phyloP scores from a whole-genome alignment of 441 rosid species.

The Corymbia calophylla region DNA sequence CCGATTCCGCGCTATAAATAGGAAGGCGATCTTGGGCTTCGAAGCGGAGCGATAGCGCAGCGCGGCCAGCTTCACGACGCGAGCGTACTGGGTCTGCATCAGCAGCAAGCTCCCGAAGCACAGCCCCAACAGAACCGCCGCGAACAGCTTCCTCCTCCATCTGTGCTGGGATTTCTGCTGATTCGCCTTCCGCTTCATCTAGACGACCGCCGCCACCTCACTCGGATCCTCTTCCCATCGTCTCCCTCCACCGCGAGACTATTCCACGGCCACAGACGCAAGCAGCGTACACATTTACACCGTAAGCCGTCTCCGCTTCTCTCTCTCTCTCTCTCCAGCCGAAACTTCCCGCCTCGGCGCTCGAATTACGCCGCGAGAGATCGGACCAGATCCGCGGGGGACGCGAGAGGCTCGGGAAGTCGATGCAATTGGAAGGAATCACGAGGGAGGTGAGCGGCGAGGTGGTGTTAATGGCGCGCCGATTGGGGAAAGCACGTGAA shows the following conservation, averaged over 20 bases:
- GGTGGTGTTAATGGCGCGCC: background rate
- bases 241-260: background rate
- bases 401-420: no score
- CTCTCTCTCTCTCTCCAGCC: background rate
- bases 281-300: no score
- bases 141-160: constrained; percentile 69
- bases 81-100: constrained; percentile 52
- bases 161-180: constrained; percentile 39
- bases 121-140: constrained; percentile 30
- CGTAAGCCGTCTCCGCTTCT: background rate
- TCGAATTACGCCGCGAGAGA: background rate
- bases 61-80: constrained; percentile 32
- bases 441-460: background rate
- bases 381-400: background rate
- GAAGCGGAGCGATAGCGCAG: constrained; percentile 27
- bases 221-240: background rate
- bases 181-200: constrained; percentile 62
- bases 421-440: background rate
- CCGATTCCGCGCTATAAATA: constrained; percentile 80
- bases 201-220: background rate
- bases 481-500: background rate
- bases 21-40: constrained; percentile 62
- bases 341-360: background rate
- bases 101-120: constrained; percentile 48
- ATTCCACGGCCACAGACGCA: background rate